Evolutionary conservation across 108 stramenopile species (phyloP).

Genomic region (Cylindrotheca fusiformis): DNA sequence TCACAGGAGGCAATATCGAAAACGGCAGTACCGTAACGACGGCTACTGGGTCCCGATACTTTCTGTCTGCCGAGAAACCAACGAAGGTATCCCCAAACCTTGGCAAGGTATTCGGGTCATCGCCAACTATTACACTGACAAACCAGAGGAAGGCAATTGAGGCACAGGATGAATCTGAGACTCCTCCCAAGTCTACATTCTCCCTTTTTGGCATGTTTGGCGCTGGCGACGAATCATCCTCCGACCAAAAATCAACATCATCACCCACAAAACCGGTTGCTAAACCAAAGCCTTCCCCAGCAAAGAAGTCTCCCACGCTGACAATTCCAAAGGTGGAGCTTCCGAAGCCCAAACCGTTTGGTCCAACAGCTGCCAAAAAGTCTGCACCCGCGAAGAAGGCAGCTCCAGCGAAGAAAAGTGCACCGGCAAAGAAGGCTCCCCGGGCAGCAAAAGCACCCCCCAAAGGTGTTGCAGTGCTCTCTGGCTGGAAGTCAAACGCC

Average conservation of each 20-base stretch:
- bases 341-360: background rate
- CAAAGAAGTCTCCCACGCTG: background rate
- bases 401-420: background rate
- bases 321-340: background rate
- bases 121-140: constrained; percentile 38
- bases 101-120: background rate
- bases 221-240: constrained; percentile 5
- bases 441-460: constrained; percentile 25
- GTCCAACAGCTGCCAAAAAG: background rate
- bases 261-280: background rate
- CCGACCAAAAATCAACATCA: background rate
- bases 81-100: background rate
- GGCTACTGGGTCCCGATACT: constrained; percentile 59
- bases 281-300: background rate
- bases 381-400: background rate
- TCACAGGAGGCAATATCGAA: constrained; percentile 52
- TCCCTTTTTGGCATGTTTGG: constrained; percentile 39
- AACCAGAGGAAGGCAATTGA: constrained; percentile 16
- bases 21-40: constrained; percentile 65
- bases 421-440: constrained; percentile 1
- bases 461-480: constrained; percentile 36
- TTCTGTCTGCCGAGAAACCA: constrained; percentile 32
- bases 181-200: constrained; percentile 34
- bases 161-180: constrained; percentile 12
- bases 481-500: constrained; percentile 53